These are phyloP conservation scores for Lignosus rhinocerotis DNA, from an alignment of 1,284 basidiomycete species.

Conservation along the genomic window DNA sequence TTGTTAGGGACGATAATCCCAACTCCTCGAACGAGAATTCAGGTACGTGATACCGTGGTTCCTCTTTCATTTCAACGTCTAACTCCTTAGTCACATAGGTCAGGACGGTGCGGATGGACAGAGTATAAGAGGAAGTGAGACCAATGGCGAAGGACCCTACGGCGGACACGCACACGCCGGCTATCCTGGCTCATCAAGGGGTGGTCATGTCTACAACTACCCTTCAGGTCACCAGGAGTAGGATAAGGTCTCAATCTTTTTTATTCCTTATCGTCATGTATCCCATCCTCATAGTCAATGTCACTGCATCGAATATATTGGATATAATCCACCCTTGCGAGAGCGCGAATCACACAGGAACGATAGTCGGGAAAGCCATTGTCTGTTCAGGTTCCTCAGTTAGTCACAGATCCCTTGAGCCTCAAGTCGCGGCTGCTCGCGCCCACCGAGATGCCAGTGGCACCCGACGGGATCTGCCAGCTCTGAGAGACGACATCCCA, in stretches of 20 bases:
- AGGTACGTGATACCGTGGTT: not conserved
- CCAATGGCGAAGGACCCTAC: conserved; percentile 1
- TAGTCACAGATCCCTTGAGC: conserved; percentile 35
- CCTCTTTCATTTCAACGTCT: not conserved
- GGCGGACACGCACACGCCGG: conserved; percentile 13
- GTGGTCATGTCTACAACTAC: conserved; percentile 15
- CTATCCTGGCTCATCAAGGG: conserved; percentile 10
- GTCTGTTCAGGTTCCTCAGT: conserved; percentile 5
- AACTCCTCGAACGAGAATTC: conserved; percentile 5
- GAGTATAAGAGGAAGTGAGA: conserved; percentile 9
- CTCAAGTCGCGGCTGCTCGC: conserved; percentile 32
- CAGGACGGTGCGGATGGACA: conserved; percentile 11
- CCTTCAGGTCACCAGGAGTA: not conserved
- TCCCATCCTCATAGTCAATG: not conserved
- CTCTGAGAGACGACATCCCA: conserved; percentile 31
- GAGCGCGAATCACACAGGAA: too few species aligned
- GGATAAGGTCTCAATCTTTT: too few species aligned
- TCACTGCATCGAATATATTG: not conserved
- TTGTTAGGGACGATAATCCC: not conserved
- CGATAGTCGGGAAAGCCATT: too few species aligned
- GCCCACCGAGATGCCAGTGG: conserved; percentile 30
- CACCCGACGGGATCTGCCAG: conserved; percentile 29
- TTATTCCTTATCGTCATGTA: not conserved
- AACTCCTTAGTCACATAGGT: not conserved
- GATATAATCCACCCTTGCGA: not conserved